A percentile compares a stretch with the other conserved stretches of the same genome.
phyloP scores from a whole-genome alignment of 768 basidiomycete species.

The Porpolomopsis calyptriformis region DNA sequence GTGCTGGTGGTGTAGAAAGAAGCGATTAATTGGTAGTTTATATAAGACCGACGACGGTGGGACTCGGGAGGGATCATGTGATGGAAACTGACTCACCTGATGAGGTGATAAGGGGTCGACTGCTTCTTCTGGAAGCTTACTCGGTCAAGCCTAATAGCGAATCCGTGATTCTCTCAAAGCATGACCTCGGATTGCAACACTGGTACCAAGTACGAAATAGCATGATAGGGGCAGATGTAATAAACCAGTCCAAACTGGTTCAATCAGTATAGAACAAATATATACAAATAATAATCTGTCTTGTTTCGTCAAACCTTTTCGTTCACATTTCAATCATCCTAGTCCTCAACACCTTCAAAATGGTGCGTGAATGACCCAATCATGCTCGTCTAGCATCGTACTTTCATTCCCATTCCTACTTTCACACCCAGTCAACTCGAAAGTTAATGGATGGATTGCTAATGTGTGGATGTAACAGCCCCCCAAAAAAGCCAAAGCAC shows the following conservation, averaged over 20 bases:
- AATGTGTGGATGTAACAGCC: slow-evolving; percentile 54
- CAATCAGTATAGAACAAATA: too few species aligned
- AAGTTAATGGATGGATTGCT: slow-evolving; percentile 17
- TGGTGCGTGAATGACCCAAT: slow-evolving; percentile 1
- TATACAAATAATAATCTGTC: too few species aligned
- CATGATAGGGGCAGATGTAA: too few species aligned
- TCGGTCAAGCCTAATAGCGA: too few species aligned
- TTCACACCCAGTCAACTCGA: not conserved
- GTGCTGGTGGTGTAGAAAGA: not conserved
- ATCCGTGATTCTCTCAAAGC: too few species aligned
- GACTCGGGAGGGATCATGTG: too few species aligned
- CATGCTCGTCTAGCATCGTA: not conserved
- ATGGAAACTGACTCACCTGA: not conserved
- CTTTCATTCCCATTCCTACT: not conserved
- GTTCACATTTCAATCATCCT: too few species aligned
- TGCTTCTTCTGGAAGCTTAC: not conserved
- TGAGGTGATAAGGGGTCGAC: not conserved
- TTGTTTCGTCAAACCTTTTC: too few species aligned
- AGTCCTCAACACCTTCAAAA: not conserved
- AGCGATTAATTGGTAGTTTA: not conserved
- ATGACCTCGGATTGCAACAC: too few species aligned
- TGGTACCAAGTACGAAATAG: too few species aligned
- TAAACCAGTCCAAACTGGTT: too few species aligned
- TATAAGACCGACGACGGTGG: too few species aligned
- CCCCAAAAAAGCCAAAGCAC: slow-evolving; percentile 73